These are phyloP conservation scores for Suhomyces sp. DNA, from an alignment of 805 yeast species.

Conservation along the genomic window DNA sequence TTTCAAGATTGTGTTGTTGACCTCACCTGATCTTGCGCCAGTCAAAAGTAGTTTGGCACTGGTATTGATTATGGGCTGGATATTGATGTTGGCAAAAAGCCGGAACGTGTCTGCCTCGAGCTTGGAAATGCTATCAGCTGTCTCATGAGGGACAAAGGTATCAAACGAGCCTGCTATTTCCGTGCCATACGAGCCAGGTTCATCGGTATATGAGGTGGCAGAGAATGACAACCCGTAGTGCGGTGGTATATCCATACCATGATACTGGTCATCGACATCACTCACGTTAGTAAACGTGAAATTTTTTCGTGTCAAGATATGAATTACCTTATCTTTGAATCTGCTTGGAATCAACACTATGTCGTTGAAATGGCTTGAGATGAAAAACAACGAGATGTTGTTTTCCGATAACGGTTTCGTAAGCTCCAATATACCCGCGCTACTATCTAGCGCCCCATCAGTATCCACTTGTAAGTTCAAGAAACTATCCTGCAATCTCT, in stretches of 20 bases:
- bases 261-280: neutral
- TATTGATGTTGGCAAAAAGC: conserved; percentile 32
- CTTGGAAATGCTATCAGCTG: neutral
- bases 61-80: conserved; percentile 44
- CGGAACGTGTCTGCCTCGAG: conserved; percentile 37
- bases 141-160: neutral
- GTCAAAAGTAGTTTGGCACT: conserved; percentile 47
- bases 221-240: neutral
- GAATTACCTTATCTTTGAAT: conserved; percentile 43
- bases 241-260: neutral
- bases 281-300: conserved; percentile 31
- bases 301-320: conserved; percentile 40
- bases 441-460: conserved; percentile 54
- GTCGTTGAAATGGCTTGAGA: conserved; percentile 63
- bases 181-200: neutral
- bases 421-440: conserved; percentile 50
- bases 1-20: conserved; percentile 38
- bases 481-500: conserved; percentile 43
- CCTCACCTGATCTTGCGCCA: conserved; percentile 56
- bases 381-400: conserved; percentile 56
- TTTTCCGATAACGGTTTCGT: conserved; percentile 58
- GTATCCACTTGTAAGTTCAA: conserved; percentile 57
- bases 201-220: neutral
- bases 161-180: neutral
- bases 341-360: conserved; percentile 55